Conservation (phyloP, 2,329 filamentous ascomycete genomes). For the Neonectria magnoliae region DNA sequence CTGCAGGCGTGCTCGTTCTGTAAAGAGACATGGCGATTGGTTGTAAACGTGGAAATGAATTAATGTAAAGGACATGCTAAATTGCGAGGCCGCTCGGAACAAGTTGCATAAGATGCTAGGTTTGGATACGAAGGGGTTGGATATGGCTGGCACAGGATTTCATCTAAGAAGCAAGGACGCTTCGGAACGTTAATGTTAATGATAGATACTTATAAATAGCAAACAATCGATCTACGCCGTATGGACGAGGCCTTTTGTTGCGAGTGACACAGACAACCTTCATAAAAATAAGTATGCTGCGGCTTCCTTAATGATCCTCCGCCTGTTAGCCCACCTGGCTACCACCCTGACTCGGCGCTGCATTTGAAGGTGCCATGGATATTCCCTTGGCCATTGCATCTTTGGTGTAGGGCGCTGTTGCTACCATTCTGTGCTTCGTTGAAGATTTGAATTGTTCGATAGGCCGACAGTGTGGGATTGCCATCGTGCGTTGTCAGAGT, state of each 20-base stretch:
- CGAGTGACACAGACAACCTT: background rate
- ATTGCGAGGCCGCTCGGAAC: background rate
- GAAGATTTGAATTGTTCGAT: background rate
- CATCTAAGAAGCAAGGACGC: constrained; percentile 33
- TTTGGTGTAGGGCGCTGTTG: background rate
- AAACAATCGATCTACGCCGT: background rate
- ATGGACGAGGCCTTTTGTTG: background rate
- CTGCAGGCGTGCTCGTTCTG: constrained; percentile 37
- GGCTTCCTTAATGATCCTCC: background rate
- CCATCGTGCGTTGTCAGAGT: background rate
- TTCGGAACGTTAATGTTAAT: constrained; percentile 43
- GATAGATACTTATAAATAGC: constrained; percentile 29
- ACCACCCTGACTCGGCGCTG: background rate
- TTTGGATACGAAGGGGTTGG: background rate
- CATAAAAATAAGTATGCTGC: background rate
- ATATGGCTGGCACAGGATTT: constrained; percentile 32
- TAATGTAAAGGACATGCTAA: too few species aligned
- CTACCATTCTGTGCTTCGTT: background rate
- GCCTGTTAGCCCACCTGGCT: background rate
- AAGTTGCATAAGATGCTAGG: background rate
- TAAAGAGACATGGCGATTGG: constrained; percentile 28
- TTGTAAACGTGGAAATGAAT: constrained; percentile 16
- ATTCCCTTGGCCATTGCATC: too few species aligned
- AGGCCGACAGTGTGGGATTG: background rate
- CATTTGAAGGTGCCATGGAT: background rate